Evolutionary conservation across 139 green algal genomes (phyloP).

Genomic region (Asterochloris erici): DNA sequence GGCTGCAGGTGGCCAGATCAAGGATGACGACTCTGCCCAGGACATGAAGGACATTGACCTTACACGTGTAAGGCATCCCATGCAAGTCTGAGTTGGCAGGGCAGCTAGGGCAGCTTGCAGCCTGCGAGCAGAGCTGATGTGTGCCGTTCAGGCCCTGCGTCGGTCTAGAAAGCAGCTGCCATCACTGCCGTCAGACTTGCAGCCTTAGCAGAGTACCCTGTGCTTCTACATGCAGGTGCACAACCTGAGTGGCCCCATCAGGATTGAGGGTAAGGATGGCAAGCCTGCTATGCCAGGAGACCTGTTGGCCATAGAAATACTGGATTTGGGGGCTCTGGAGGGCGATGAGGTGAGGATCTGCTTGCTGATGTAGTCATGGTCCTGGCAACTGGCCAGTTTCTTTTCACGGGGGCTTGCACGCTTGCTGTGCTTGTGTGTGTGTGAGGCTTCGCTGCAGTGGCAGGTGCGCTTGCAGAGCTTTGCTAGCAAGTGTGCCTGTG

Average conservation of each 20-base stretch:
- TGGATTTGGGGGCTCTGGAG: slow-evolving; percentile 59
- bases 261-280: slow-evolving; percentile 37
- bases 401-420: no score
- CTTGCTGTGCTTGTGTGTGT: background rate
- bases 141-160: no score
- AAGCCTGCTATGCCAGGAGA: slow-evolving; percentile 58
- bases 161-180: no score
- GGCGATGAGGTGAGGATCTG: slow-evolving; percentile 21
- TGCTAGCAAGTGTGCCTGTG: no score
- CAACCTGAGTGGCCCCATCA: slow-evolving; percentile 65
- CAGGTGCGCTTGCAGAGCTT: no score
- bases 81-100: background rate
- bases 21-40: slow-evolving; percentile 65
- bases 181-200: no score
- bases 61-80: slow-evolving; percentile 16
- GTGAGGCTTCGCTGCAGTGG: background rate
- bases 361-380: no score
- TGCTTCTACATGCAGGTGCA: slow-evolving; percentile 39
- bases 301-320: slow-evolving; percentile 70
- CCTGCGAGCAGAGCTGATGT: no score
- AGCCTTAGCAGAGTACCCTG: no score
- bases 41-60: slow-evolving; percentile 69
- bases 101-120: background rate
- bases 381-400: no score
- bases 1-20: slow-evolving; percentile 47